These are phyloP conservation scores for Aspergillus floridensis DNA, from an alignment of 2,329 filamentous ascomycete genomes.

Conservation along the genomic window DNA sequence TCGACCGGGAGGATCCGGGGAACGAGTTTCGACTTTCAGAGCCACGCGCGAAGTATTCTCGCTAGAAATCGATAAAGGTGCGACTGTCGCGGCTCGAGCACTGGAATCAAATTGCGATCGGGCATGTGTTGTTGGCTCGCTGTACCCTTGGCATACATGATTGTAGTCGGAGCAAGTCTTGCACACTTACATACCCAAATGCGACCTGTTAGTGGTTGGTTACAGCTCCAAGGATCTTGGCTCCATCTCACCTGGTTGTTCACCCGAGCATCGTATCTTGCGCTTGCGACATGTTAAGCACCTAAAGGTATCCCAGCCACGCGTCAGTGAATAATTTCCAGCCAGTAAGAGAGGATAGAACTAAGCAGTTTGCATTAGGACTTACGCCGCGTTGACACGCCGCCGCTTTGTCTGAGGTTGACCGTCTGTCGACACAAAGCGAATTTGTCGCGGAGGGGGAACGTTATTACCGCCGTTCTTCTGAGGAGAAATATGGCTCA, in stretches of 20 bases:
- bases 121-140: constrained; percentile 43
- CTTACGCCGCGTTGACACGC: constrained; percentile 75
- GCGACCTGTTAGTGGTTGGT: background rate
- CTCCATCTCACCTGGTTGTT: constrained; percentile 55
- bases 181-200: constrained; percentile 46
- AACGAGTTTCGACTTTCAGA: constrained; percentile 26
- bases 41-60: constrained; percentile 18
- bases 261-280: constrained; percentile 73
- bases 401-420: constrained; percentile 76
- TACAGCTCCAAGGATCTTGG: background rate
- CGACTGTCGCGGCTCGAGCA: constrained; percentile 22
- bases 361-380: constrained; percentile 7
- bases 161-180: constrained; percentile 71
- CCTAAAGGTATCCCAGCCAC: constrained; percentile 37
- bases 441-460: constrained; percentile 52
- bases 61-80: constrained; percentile 16
- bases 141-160: constrained; percentile 67
- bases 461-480: constrained; percentile 35
- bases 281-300: constrained; percentile 72
- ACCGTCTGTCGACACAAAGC: constrained; percentile 79
- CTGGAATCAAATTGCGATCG: constrained; percentile 33
- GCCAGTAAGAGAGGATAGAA: constrained; percentile 4
- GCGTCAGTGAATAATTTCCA: constrained; percentile 5
- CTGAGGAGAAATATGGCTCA: constrained; percentile 40
- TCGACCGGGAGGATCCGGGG: constrained; percentile 24